These are phyloP conservation scores for Acer campestre DNA, from an alignment of 345 rosid species.

Conservation along the genomic window DNA sequence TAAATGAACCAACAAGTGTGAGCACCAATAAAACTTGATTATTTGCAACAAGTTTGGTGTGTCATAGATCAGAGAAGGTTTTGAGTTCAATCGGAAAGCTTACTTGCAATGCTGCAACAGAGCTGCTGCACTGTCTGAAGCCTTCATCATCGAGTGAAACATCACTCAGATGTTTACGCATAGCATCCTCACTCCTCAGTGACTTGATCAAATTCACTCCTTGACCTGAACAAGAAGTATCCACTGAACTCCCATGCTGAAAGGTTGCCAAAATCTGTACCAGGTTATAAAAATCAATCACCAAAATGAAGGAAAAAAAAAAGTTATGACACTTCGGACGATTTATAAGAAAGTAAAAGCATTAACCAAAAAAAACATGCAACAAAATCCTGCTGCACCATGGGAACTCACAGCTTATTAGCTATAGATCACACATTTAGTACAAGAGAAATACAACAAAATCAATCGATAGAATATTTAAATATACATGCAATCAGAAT, in stretches of 20 bases:
- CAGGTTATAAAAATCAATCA: neutral
- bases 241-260: constrained; percentile 49
- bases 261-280: constrained; percentile 20
- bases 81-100: constrained; percentile 12
- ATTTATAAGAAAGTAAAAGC: too few species aligned
- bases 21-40: neutral
- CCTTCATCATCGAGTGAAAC: constrained; percentile 30
- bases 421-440: too few species aligned
- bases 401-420: too few species aligned
- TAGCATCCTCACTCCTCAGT: constrained; percentile 24
- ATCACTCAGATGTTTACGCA: constrained; percentile 25
- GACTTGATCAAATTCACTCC: constrained; percentile 34
- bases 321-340: too few species aligned
- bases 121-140: constrained; percentile 38
- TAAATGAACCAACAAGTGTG: neutral
- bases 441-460: too few species aligned
- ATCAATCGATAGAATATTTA: too few species aligned
- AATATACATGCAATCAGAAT: too few species aligned
- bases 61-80: constrained; percentile 15
- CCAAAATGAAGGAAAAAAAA: too few species aligned
- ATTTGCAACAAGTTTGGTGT: neutral
- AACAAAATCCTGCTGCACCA: too few species aligned
- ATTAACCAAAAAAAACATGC: too few species aligned
- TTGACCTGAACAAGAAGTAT: constrained; percentile 34
- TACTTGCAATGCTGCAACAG: constrained; percentile 30